These are phyloP conservation scores for Capsicum baccatum DNA, from an alignment of 257 asterid species.

Conservation along the genomic window DNA sequence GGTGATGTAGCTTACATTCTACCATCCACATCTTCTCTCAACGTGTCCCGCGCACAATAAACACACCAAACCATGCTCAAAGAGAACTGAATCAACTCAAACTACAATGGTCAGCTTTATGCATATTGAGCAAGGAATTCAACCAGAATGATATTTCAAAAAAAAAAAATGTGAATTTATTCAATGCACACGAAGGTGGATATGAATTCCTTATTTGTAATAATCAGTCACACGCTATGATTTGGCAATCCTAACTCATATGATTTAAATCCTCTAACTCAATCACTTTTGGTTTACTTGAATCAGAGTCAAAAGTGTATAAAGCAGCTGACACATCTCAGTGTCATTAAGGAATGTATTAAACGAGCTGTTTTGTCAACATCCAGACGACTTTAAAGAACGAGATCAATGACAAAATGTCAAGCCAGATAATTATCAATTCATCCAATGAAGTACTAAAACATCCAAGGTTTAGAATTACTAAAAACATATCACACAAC, in stretches of 20 bases:
- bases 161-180: not conserved
- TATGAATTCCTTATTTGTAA: not conserved
- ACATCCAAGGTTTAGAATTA: no score
- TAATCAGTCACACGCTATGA: not conserved
- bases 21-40: slow-evolving; percentile 43
- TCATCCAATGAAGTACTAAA: not conserved
- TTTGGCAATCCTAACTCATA: slow-evolving; percentile 1
- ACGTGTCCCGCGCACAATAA: slow-evolving; percentile 45
- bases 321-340: not conserved
- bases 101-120: not conserved
- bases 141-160: not conserved
- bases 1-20: slow-evolving; percentile 50
- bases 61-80: slow-evolving; percentile 53
- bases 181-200: not conserved
- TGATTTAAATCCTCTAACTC: not conserved
- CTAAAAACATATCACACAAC: no score
- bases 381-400: not conserved
- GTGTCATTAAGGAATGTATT: not conserved
- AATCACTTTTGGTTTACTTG: not conserved
- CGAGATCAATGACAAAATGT: not conserved
- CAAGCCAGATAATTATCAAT: not conserved
- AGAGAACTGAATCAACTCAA: slow-evolving; percentile 38
- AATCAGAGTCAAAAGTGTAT: not conserved
- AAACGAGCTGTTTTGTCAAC: not conserved
- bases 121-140: slow-evolving; percentile 14